Evolutionary conservation across 2,329 filamentous ascomycete genomes (phyloP), one percentile per base, ranked within the genome.

Genomic region (Xylariaceae sp.): DNA sequence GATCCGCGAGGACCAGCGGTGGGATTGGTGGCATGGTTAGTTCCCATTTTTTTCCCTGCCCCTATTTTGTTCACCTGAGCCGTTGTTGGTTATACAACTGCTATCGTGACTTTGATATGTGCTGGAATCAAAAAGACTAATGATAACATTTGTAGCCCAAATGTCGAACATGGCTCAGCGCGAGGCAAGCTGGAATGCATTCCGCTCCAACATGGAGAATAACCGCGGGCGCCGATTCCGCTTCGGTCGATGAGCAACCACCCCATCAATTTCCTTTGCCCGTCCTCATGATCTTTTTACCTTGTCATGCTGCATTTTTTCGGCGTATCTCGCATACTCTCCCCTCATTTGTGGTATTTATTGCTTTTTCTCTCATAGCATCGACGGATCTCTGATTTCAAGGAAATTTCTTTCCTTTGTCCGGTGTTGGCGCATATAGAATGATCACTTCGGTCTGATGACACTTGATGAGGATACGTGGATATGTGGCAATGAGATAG

Each of bases 1-100:
- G 47, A 66, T 77, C 39, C 69, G 73, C 31, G 81, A 85, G 67
- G 78, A 84, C 56, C 69, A 72, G 51, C 72, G 78, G 42, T 84
- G 81, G 81, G 81, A 84, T 62, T 80, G 75, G 71, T 76, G 83
- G 53, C 64, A 84, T 14, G 71, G 81, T 81, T 64, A 67, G 77
- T 72, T 56, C 4, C n/a, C n/a, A n/a, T n/a, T 9, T 44, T 30
- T 5, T 12, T 32, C 15, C 11, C 27, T 39, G n/a, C n/a, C n/a
- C 38, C 39, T 44, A 12, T 30, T 51, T 18, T 44, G n/a, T n/a
- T n/a, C n/a, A n/a, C n/a, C 15, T 10, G 9, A 3, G 12, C 15
- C 10, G 33, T 15, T 14, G 33, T 36, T 36, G 22, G n/a, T n/a
- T n/a, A n/a, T n/a, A n/a, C n/a, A n/a, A n/a, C n/a, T 35, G 32